These are phyloP conservation scores for Apiotrichum sp. DNA, from an alignment of 1,284 basidiomycete genomes.

Conservation along the genomic window DNA sequence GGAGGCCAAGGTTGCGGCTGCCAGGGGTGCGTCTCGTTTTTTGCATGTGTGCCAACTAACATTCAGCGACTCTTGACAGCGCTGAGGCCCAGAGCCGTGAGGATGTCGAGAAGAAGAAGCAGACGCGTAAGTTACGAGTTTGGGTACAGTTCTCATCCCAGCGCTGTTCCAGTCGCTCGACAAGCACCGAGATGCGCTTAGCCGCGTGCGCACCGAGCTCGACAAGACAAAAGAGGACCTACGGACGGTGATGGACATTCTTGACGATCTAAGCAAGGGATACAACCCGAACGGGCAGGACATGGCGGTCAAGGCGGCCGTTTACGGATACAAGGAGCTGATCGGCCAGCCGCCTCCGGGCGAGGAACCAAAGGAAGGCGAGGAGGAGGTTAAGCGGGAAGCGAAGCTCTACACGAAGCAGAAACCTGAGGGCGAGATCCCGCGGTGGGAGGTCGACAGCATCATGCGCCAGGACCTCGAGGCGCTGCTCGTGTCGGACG, in stretches of 20 bases:
- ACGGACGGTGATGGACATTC: slow-evolving; percentile 71
- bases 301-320: slow-evolving; percentile 96
- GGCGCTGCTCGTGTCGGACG: slow-evolving; percentile 8
- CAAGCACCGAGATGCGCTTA: slow-evolving; percentile 66
- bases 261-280: slow-evolving; percentile 69
- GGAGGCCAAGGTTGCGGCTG: slow-evolving; percentile 51
- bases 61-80: slow-evolving; percentile 27
- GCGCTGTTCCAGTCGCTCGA: slow-evolving; percentile 74
- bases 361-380: slow-evolving; percentile 37
- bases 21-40: slow-evolving; percentile 24
- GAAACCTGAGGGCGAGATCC: slow-evolving; percentile 13
- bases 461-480: slow-evolving; percentile 12
- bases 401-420: slow-evolving; percentile 8
- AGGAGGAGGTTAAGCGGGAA: slow-evolving; percentile 13
- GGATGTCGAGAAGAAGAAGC: slow-evolving; percentile 67
- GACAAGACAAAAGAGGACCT: slow-evolving; percentile 67
- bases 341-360: slow-evolving; percentile 49
- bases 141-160: slow-evolving; percentile 40
- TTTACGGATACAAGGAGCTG: slow-evolving; percentile 85
- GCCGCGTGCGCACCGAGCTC: slow-evolving; percentile 66
- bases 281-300: slow-evolving; percentile 97
- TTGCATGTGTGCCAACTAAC: background rate
- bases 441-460: slow-evolving; percentile 11
- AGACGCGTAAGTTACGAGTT: slow-evolving; percentile 61
- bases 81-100: slow-evolving; percentile 36